Evolutionary conservation across 2,329 filamentous ascomycete species (phyloP).

Genomic region (Alternaria sp.): DNA sequence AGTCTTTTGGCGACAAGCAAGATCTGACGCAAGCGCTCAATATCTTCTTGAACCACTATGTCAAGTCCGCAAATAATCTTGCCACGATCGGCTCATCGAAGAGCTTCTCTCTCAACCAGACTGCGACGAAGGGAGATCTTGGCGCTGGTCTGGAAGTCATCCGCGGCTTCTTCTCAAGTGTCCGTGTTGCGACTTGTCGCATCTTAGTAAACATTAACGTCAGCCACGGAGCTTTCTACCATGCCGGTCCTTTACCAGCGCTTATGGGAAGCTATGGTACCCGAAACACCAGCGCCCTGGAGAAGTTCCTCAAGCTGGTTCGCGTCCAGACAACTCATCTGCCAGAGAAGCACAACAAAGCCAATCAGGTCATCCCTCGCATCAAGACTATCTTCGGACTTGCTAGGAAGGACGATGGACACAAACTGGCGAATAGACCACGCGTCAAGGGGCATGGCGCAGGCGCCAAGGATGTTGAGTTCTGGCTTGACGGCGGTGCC

Average conservation of each 20-base stretch:
- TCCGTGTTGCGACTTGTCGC: constrained; percentile 64
- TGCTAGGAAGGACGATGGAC: constrained; percentile 51
- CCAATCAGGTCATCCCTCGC: constrained; percentile 43
- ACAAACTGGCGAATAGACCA: constrained; percentile 27
- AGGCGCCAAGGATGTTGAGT: constrained; percentile 36
- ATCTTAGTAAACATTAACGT: constrained; percentile 69
- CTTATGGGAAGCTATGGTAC: constrained; percentile 34
- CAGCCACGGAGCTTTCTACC: constrained; percentile 65
- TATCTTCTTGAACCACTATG: constrained; percentile 62
- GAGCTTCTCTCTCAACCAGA: constrained; percentile 50
- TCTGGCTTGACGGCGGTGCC: constrained; percentile 28
- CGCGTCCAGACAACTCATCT: constrained; percentile 51
- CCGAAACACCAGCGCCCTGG: constrained; percentile 32
- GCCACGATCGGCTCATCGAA: constrained; percentile 61
- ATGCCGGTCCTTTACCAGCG: constrained; percentile 51
- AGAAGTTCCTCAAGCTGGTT: constrained; percentile 51
- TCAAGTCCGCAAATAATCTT: constrained; percentile 54
- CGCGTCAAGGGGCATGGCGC: constrained; percentile 24
- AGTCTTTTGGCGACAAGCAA: constrained; percentile 53
- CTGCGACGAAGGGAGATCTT: constrained; percentile 50
- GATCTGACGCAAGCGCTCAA: constrained; percentile 65
- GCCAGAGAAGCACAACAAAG: constrained; percentile 45
- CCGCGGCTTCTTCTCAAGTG: constrained; percentile 68
- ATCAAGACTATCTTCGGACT: constrained; percentile 53
- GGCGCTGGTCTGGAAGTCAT: constrained; percentile 63